Conservation (phyloP, 1,284 basidiomycete genomes). For the Somion occarium region DNA sequence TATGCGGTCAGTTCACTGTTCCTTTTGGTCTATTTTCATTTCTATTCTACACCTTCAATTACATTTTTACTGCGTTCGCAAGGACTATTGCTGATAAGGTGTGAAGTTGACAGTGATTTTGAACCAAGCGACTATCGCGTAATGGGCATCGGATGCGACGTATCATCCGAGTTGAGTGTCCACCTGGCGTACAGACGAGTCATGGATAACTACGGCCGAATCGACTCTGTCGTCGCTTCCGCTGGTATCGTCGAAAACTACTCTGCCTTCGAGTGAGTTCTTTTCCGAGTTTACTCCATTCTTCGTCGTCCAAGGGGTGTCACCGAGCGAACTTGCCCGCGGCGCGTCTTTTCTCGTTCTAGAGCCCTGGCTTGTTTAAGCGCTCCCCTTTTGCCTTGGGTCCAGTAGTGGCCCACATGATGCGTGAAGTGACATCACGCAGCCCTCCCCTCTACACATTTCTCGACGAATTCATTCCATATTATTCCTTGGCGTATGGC, state of each 20-base stretch:
- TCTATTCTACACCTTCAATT: conserved; percentile 10
- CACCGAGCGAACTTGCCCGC: not conserved
- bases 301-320: not conserved
- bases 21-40: conserved; percentile 6
- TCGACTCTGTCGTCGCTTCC: conserved; percentile 86
- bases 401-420: conserved; percentile 2
- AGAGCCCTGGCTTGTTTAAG: not conserved
- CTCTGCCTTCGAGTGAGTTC: conserved; percentile 74
- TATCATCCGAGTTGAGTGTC: conserved; percentile 79
- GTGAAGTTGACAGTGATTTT: conserved; percentile 57
- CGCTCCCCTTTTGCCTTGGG: conserved; percentile 4
- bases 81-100: conserved; percentile 29
- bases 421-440: not conserved
- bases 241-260: conserved; percentile 94
- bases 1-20: conserved; percentile 37
- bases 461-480: not conserved
- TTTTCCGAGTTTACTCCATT: not conserved
- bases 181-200: conserved; percentile 67
- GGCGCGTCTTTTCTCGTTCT: not conserved
- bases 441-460: not conserved
- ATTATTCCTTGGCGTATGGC: not conserved
- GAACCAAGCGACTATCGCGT: conserved; percentile 61
- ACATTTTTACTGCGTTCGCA: not conserved
- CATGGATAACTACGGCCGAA: conserved; percentile 72
- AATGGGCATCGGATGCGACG: conserved; percentile 83